Base-by-base conservation (phyloP, 768 basidiomycete genomes). In the Mycena olivaceomarginata region DNA sequence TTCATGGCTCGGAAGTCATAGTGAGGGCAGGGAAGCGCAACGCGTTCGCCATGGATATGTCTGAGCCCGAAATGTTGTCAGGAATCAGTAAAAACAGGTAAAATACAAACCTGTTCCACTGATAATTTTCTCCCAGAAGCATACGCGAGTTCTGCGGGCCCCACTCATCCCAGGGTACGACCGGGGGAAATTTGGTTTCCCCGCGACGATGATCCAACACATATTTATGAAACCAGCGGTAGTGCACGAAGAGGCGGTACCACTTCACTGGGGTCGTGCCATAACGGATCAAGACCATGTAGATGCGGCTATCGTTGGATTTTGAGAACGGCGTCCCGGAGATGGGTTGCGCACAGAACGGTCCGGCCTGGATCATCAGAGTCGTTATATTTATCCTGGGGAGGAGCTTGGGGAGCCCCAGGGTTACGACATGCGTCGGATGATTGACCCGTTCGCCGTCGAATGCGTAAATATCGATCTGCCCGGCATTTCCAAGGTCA, bases 31-130 rank as follows among this genome's bases (percentile, higher is more conserved):
- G 74, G 43, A 13, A 75, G 43, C 0, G 37, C 68, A 7, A 65
- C 62, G 41, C 74, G 68, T 40, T 75, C 74, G 7, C 74, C 74
- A 56, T 75, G 74, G 20, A 70, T 62, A 18, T 75, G 63, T 57
- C 74, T 74, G 18, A 4, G 20, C 5, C 18, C 20, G 41, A 41
- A n/a, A 65, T 40, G 53, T 4, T 56, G 9, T 9, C 25, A 20
- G 8, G 12, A n/a, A 2, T 1, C 4, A 7, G 25, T 41, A 56
- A 18, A 5, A 40, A 48, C 8, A 41, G 1, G 31, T 31, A 2
- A 31, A 31, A 31, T 3, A 31, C 43, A n/a, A 5, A 76, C 76
- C 66, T 63, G 1, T 51, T 48, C 60, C 64, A 65, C 10, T 20
- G 22, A 13, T 31, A 46, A 16, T 66, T 10, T 5, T 8, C 5